Evolutionary conservation across 768 basidiomycete species (phyloP), one percentile per base, ranked within the genome.

Genomic region (Mycena rosella): DNA sequence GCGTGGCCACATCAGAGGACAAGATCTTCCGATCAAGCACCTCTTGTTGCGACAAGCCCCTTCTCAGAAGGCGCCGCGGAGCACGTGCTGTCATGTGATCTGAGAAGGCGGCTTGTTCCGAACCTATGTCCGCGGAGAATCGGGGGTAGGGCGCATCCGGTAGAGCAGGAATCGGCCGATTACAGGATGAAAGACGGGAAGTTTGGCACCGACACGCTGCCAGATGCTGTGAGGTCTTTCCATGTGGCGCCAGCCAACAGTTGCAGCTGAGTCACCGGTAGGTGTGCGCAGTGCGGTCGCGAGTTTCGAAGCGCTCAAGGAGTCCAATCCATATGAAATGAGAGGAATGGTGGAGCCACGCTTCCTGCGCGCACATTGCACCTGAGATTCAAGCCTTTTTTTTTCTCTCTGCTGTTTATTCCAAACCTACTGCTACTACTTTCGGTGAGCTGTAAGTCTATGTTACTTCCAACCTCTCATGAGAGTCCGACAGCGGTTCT

Each of bases 401-500:
- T 54, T 54, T n/a, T 38, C 52, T 38, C 34, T 54, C 34, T 36
- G 34, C 52, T 54, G 52, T 54, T 54, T 54, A 54, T 36, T 54
- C 52, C 52, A 54, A 34, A 34, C 34, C 52, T 54, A 54, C 52
- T 54, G 32, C 52, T 54, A 36, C 52, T 54, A 54, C 52, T 52
- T 52, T 52, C 49, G 49, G 49, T 52, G 49, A 52, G 49, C 49
- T 52, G 27, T 54, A 38, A 54, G 52, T 54, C 52, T 54, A 54
- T 38, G 34, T 54, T 54, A 54, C n/a, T 54, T 54, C 52, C 52
- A 54, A 36, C 52, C 52, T 34, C 52, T 55, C 53, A 70, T 34
- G 73, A 76, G n/a, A 71, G 62, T 18, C 64, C 56, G 15, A 65
- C 47, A 42, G 64, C 64, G n/a, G 34, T 40, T 34, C 56, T 40